phyloP scores from a whole-genome alignment of 179 eudicot species.

The Pouteria campechiana region DNA sequence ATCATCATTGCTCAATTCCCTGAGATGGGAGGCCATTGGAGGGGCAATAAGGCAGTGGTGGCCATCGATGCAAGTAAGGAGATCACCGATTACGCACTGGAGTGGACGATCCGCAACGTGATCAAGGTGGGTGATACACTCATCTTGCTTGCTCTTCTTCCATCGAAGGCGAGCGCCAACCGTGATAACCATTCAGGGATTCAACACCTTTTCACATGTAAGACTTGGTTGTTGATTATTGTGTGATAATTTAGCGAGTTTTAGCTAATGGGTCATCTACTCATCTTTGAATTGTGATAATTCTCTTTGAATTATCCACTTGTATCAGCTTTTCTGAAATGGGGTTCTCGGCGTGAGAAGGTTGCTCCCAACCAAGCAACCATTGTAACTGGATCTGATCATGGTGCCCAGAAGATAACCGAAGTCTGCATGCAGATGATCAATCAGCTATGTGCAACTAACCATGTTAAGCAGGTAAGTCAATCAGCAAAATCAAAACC shows the following conservation, averaged over 20 bases:
- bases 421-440: conserved; percentile 7
- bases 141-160: conserved; percentile 8
- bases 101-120: conserved; percentile 10
- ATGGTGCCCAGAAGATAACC: background rate
- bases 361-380: background rate
- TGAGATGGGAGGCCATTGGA: no score
- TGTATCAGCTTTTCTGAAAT: no score
- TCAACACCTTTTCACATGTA: background rate
- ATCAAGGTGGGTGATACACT: conserved; percentile 8
- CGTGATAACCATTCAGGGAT: background rate
- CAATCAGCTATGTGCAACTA: background rate
- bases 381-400: conserved; percentile 1
- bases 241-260: no score
- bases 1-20: no score
- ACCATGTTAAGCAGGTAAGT: conserved; percentile 2
- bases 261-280: no score
- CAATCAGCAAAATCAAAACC: no score
- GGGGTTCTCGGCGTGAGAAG: background rate
- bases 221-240: no score
- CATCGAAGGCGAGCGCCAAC: background rate
- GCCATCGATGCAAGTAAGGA: conserved; percentile 9
- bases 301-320: no score
- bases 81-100: conserved; percentile 11
- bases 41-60: no score
- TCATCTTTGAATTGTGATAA: no score